Evolutionary conservation across 2,329 filamentous ascomycete genomes (phyloP), one percentile per base, ranked within the genome.

Genomic region (Epichloe scottii): DNA sequence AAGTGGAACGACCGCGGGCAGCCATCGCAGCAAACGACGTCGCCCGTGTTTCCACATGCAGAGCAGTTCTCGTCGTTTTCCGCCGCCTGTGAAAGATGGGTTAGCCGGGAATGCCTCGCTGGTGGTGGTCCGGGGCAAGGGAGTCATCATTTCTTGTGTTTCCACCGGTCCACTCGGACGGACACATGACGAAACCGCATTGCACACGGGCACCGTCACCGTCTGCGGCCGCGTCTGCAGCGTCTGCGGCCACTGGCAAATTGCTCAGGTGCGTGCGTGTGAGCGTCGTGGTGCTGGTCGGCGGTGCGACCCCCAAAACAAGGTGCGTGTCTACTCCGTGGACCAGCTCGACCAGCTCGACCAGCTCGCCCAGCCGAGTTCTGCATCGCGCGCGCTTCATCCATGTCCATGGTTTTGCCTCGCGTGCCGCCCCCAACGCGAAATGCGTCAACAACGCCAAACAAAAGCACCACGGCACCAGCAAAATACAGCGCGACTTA

Each of bases 61-160:
- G 84, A 84, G 71, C 91, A 98, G 63, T 85, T 85, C 66, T 97
- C 91, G 66, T 93, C 88, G 66, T 95, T 95, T 55, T 95, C 85
- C 58, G 66, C 63, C 34, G 57, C 58, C 67, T 70, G 52, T 19
- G 49, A 49, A 46, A 49, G 35, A 15, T 35, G 54, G 53, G 61
- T 71, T 59, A 73, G 68, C 62, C 61, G 30, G n/a, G 34, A 52
- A 44, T 38, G 15, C 38, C 34, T 15, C 35, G 5, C 15, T 33
- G 3, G 2, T 43, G 41, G 23, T 15, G 12, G 23, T 5, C 41
- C 11, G 10, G 8, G 21, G 11, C 2, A 26, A 15, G 14, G 12
- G 11, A 8, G 19, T 4, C 26, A 43, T 30, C 12, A 7, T 35
- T 34, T 12, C 15, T 19, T 46, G 33, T 17, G 11, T 17, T 35